Evolutionary conservation across 139 green algal genomes (phyloP).

Genomic region (Bryopsis sp.): DNA sequence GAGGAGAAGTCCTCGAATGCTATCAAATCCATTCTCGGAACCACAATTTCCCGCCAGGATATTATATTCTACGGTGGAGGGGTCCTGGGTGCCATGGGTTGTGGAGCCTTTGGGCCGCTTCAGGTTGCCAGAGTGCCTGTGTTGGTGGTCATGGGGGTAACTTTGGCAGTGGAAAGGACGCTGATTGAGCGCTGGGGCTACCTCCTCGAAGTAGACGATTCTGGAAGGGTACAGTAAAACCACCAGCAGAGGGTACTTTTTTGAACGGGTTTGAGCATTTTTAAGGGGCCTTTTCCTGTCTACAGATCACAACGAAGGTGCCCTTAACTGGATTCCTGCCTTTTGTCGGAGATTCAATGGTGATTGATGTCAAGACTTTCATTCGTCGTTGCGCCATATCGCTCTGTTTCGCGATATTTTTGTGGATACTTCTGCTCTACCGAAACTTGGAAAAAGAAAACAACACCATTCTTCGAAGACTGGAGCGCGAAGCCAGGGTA

Average conservation of each 20-base stretch:
- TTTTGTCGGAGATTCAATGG: not conserved
- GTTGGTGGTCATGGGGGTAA: not conserved
- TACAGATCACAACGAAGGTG: not conserved
- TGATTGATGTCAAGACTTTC: not conserved
- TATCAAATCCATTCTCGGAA: not conserved
- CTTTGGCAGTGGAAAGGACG: not conserved
- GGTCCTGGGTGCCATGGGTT: not conserved
- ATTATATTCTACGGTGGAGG: not conserved
- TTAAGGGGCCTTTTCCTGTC: not conserved
- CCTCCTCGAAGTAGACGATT: not conserved
- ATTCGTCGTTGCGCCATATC: not conserved
- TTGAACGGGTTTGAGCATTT: not conserved
- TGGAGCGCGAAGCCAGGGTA: no score
- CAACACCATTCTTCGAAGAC: not conserved
- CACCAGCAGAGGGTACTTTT: not conserved
- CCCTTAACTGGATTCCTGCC: not conserved
- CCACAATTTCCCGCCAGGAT: not conserved
- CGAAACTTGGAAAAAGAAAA: not conserved
- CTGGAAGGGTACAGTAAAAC: not conserved
- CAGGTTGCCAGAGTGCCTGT: not conserved
- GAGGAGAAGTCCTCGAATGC: not conserved
- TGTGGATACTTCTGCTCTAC: not conserved
- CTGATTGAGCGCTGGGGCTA: not conserved
- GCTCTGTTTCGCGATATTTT: not conserved
- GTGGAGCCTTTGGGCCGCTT: not conserved